These are phyloP conservation scores for Xanthoparmelia taractica DNA, from an alignment of 495 filamentous ascomycete species.

Conservation along the genomic window DNA sequence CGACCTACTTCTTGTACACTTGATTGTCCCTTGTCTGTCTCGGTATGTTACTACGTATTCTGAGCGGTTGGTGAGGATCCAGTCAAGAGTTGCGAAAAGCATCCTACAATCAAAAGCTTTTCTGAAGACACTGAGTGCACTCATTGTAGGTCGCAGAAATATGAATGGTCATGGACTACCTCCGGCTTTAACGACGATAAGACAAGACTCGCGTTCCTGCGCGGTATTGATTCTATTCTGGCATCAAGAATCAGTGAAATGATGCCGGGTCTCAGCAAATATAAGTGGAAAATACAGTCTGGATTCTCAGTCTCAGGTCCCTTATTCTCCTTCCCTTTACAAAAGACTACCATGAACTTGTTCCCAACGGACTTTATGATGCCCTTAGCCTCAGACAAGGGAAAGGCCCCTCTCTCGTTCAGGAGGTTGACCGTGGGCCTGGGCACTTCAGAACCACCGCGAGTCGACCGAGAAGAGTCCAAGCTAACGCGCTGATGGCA, in stretches of 20 bases:
- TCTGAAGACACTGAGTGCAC: background rate
- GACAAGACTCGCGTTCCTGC: background rate
- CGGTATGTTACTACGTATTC: background rate
- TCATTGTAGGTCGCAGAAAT: background rate
- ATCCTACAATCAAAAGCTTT: background rate
- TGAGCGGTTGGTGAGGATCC: background rate
- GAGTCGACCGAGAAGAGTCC: constrained; percentile 1
- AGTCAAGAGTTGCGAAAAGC: background rate
- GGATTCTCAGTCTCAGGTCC: background rate
- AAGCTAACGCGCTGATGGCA: background rate
- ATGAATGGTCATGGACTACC: background rate
- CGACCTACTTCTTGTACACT: constrained; percentile 5
- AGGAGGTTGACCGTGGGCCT: background rate
- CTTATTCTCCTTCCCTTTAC: background rate
- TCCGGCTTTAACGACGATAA: background rate
- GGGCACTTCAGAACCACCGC: constrained; percentile 2
- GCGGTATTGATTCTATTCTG: too few species aligned
- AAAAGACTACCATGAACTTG: background rate
- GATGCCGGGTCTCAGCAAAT: background rate
- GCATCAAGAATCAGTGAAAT: background rate
- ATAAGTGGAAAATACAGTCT: background rate
- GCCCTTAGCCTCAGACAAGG: background rate
- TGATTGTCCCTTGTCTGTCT: background rate
- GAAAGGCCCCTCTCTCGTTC: background rate
- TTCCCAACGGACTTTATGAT: background rate